Evolutionary conservation across 192 early-diverging fungal genomes (phyloP).

Genomic region (Rhizoclosmatium sp.): DNA sequence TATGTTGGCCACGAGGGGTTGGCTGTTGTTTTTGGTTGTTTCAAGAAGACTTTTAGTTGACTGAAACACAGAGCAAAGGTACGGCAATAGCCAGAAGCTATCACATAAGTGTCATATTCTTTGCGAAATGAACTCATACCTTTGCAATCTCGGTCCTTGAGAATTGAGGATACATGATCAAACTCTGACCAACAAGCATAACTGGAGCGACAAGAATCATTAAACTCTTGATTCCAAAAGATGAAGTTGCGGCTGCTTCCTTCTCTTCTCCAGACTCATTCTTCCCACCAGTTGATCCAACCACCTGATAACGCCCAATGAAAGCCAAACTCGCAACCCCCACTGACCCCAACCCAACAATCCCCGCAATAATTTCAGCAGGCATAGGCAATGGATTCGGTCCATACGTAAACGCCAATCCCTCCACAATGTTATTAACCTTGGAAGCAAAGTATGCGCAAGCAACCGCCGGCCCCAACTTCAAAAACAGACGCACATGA

Average conservation of each 20-base stretch:
- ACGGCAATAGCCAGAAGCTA: neutral
- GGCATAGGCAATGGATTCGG: neutral
- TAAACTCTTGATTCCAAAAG: too few relatives aligned
- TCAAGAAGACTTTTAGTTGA: neutral
- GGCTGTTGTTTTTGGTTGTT: neutral
- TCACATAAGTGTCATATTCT: neutral
- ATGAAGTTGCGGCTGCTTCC: too few relatives aligned
- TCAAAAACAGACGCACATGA: too few relatives aligned
- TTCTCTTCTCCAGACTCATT: neutral
- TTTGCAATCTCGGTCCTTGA: neutral
- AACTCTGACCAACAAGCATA: too few relatives aligned
- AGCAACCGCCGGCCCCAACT: too few relatives aligned
- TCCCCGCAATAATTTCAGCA: neutral
- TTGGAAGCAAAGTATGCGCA: neutral
- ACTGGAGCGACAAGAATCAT: too few relatives aligned
- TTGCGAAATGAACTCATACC: neutral
- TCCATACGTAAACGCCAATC: neutral
- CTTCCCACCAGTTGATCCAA: neutral
- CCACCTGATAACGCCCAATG: too few relatives aligned
- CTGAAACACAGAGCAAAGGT: neutral
- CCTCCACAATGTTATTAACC: neutral
- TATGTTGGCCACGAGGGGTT: slow-evolving; percentile 32
- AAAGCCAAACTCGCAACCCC: neutral
- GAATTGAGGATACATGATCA: too few relatives aligned
- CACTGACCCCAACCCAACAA: neutral